Percentiles rank a stretch among this genome's conserved stretches.
These are phyloP conservation scores for Wickerhamomyces hampshirensis DNA, from an alignment of 805 yeast genomes.

Conservation along the genomic window DNA sequence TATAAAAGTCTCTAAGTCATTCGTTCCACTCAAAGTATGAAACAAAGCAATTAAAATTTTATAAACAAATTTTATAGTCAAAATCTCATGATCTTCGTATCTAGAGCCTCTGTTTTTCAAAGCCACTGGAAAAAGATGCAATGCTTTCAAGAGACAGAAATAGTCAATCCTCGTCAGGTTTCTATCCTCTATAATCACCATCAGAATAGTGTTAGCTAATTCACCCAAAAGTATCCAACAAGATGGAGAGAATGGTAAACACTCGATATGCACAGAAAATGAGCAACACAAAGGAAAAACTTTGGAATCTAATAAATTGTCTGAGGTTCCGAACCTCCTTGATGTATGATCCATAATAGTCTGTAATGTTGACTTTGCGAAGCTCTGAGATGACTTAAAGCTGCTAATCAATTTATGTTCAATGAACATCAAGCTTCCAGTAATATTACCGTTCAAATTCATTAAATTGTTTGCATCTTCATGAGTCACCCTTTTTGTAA, in stretches of 20 bases:
- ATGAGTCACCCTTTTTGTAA: constrained; percentile 7
- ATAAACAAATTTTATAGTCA: constrained; percentile 13
- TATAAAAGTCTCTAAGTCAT: constrained; percentile 11
- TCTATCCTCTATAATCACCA: constrained; percentile 9
- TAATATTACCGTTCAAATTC: constrained; percentile 12
- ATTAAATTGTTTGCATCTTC: constrained; percentile 7
- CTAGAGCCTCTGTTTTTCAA: constrained; percentile 14
- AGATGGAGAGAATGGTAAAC: constrained; percentile 8
- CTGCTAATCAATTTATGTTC: constrained; percentile 13
- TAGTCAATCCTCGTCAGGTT: constrained; percentile 14
- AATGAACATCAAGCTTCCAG: constrained; percentile 12
- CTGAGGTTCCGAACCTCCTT: constrained; percentile 6
- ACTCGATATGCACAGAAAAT: constrained; percentile 16
- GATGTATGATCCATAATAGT: constrained; percentile 4
- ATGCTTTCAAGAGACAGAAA: constrained; percentile 14
- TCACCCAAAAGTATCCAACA: constrained; percentile 18
- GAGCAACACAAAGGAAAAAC: constrained; percentile 16
- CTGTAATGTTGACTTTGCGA: constrained; percentile 6
- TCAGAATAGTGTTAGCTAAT: constrained; percentile 6
- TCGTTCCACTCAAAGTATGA: constrained; percentile 15
- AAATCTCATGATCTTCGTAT: constrained; percentile 11
- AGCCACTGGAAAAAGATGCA: constrained; percentile 13
- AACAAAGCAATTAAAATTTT: constrained; percentile 5
- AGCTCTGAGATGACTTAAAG: constrained; percentile 6
- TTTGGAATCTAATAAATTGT: constrained; percentile 13